These are phyloP conservation scores for Chrysoporthe cubensis DNA, from an alignment of 2,329 filamentous ascomycete genomes.

Conservation along the genomic window DNA sequence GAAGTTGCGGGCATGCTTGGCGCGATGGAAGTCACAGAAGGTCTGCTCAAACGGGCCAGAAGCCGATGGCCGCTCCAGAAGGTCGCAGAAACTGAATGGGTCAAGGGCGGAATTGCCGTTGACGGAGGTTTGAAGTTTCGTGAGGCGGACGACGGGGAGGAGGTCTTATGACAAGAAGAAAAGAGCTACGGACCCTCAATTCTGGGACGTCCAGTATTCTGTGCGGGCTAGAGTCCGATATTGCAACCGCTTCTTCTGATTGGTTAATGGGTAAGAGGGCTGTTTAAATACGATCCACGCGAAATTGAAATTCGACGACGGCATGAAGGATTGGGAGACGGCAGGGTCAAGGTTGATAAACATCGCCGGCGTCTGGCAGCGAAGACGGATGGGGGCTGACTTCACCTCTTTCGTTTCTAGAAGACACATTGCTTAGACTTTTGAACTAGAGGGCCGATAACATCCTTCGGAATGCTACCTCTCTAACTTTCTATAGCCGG, in stretches of 20 bases:
- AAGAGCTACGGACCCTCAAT: background rate
- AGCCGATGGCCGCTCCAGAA: slow-evolving; percentile 77
- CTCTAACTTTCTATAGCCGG: background rate
- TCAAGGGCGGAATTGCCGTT: slow-evolving; percentile 72
- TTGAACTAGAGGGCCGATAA: slow-evolving; percentile 14
- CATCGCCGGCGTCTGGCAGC: background rate
- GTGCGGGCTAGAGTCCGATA: background rate
- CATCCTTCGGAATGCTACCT: background rate
- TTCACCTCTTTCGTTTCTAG: slow-evolving; percentile 22
- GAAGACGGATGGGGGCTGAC: slow-evolving; percentile 1
- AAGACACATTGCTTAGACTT: slow-evolving; percentile 20
- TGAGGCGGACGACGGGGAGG: slow-evolving; percentile 62
- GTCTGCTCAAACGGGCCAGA: slow-evolving; percentile 78
- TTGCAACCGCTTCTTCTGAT: background rate
- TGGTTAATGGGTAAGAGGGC: background rate
- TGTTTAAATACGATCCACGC: background rate
- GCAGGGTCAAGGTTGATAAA: background rate
- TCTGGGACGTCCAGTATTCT: background rate
- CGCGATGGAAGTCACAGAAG: slow-evolving; percentile 81
- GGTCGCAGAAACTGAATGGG: slow-evolving; percentile 76
- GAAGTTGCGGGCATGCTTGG: slow-evolving; percentile 69
- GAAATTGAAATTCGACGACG: slow-evolving; percentile 19
- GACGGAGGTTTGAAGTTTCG: slow-evolving; percentile 63
- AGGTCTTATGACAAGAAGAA: slow-evolving; percentile 44
- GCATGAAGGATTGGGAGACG: slow-evolving; percentile 12